phyloP scores from a whole-genome alignment of 306 rosid species.

The Quercus agrifolia region DNA sequence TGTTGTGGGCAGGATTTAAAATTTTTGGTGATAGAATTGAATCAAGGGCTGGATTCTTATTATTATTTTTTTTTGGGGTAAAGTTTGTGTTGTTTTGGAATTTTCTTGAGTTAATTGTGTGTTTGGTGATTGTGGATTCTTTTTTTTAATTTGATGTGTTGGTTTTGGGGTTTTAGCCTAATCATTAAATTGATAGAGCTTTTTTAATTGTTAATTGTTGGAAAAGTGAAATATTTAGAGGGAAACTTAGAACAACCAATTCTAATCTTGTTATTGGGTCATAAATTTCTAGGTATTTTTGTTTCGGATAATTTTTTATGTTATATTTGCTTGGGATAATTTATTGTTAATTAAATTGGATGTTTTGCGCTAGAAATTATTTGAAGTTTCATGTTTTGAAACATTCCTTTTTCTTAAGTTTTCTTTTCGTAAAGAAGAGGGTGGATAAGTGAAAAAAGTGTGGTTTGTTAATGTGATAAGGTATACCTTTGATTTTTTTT shows the following conservation, averaged over 20 bases:
- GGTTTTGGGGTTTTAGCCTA: conserved; percentile 4
- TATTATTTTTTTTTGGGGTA: neutral
- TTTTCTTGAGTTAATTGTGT: conserved; percentile 4
- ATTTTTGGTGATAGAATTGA: conserved; percentile 13
- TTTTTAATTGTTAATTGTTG: too few relatives aligned
- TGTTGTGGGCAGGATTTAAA: neutral
- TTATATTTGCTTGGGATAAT: too few relatives aligned
- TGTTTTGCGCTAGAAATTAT: neutral
- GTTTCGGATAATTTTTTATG: neutral
- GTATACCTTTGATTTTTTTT: neutral
- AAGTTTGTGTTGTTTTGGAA: conserved; percentile 1
- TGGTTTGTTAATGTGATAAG: too few relatives aligned
- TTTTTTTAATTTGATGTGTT: neutral
- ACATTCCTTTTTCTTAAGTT: too few relatives aligned
- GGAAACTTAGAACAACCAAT: neutral
- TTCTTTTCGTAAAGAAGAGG: too few relatives aligned
- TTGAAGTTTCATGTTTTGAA: neutral
- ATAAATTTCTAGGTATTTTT: neutral
- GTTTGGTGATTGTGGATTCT: conserved; percentile 2
- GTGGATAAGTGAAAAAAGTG: too few relatives aligned
- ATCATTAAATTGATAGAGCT: neutral
- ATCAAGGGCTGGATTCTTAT: conserved; percentile 14
- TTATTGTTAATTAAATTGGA: neutral
- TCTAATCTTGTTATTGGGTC: neutral
- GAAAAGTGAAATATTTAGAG: too few relatives aligned